A percentile compares a stretch with the other conserved stretches of the same genome.
Evolutionary conservation across 78 protist species (phyloP).

Genomic region (Bigelowiella natans): DNA sequence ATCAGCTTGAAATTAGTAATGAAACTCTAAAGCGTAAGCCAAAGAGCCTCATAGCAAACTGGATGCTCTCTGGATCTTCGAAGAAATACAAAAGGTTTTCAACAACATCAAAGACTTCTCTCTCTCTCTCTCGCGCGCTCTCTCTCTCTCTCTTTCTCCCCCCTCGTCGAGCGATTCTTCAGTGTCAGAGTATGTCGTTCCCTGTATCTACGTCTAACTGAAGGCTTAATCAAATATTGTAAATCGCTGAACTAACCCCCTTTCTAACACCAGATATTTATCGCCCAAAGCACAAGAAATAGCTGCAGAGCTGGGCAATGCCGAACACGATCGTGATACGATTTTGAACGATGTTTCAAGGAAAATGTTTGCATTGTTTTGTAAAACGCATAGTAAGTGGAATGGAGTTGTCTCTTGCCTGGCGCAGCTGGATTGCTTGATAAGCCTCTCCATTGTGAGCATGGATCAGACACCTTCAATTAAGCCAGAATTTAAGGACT

Average conservation of each 20-base stretch:
- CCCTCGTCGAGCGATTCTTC: too few relatives aligned
- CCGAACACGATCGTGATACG: background rate
- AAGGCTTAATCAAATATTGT: too few relatives aligned
- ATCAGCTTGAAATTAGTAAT: background rate
- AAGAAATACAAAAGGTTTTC: background rate
- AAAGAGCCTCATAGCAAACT: background rate
- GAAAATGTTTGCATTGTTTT: background rate
- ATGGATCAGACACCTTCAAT: background rate
- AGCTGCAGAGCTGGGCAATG: background rate
- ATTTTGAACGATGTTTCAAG: background rate
- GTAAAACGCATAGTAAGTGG: background rate
- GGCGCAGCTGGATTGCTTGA: constrained; percentile 34
- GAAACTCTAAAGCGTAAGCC: background rate
- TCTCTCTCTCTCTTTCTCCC: too few relatives aligned
- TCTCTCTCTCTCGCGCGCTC: too few relatives aligned
- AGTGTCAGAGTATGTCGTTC: too few relatives aligned
- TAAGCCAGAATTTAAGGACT: background rate
- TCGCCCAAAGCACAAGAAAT: background rate
- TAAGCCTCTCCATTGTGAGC: background rate
- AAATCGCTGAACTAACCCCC: too few relatives aligned
- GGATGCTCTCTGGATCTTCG: background rate
- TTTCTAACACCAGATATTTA: too few relatives aligned
- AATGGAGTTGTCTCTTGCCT: background rate
- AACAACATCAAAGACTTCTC: too few relatives aligned
- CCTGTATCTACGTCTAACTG: too few relatives aligned